A percentile compares a stretch with the other conserved stretches of the same genome.
Conservation (phyloP, 2,329 filamentous ascomycete species). For the Ceratocystis alfenasii region DNA sequence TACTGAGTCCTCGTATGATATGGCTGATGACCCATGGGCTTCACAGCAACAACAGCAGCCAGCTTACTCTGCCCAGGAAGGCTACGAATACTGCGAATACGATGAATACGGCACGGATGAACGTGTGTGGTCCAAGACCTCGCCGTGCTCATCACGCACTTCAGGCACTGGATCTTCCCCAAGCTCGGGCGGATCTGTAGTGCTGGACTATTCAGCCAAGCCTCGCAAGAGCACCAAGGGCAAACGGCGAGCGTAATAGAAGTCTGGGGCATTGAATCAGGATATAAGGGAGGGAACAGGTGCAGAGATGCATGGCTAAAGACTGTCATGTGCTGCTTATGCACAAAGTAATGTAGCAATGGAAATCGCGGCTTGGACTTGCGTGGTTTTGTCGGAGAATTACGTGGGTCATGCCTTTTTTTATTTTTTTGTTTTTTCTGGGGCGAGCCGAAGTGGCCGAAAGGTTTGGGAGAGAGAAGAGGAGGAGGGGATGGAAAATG, state of each 20-base stretch:
- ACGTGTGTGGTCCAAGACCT: background rate
- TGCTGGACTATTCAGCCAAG: constrained; percentile 11
- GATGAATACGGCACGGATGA: background rate
- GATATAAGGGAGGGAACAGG: no score
- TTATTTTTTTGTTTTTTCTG: background rate
- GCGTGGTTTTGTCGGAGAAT: background rate
- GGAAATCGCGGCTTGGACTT: background rate
- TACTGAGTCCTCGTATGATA: background rate
- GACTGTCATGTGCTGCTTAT: background rate
- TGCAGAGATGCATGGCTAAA: background rate
- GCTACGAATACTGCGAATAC: background rate
- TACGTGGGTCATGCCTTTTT: background rate
- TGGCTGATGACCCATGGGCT: background rate
- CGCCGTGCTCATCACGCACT: constrained; percentile 5
- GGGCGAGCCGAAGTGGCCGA: constrained; percentile 1
- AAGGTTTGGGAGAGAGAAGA: background rate
- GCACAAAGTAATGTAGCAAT: background rate
- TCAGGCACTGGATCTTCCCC: background rate
- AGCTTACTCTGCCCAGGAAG: background rate
- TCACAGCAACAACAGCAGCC: constrained; percentile 4
- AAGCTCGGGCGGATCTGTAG: background rate
- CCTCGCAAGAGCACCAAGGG: background rate
- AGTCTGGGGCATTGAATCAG: no score
- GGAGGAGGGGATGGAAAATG: background rate
- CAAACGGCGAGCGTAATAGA: background rate